These are phyloP conservation scores for Gynandropsis gynandra DNA, from an alignment of 345 rosid genomes.

Conservation along the genomic window DNA sequence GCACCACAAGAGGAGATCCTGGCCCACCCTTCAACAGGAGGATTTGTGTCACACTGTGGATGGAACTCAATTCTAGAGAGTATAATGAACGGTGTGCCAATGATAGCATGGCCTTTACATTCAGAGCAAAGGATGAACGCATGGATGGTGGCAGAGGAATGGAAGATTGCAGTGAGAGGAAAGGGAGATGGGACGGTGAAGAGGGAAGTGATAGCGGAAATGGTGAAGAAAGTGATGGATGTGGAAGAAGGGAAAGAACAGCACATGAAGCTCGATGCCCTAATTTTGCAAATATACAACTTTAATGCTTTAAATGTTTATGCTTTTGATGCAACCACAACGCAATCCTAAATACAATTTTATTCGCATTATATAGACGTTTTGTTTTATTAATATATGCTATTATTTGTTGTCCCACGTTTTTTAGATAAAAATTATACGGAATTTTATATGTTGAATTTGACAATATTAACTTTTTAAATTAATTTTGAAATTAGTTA, in stretches of 20 bases:
- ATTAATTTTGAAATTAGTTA: too few relatives aligned
- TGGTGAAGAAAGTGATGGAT: conserved; percentile 42
- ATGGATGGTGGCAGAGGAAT: conserved; percentile 30
- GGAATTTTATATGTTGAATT: too few relatives aligned
- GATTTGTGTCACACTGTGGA: conserved; percentile 46
- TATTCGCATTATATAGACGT: too few relatives aligned
- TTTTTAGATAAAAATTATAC: too few relatives aligned
- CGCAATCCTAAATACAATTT: too few relatives aligned
- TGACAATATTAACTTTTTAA: too few relatives aligned
- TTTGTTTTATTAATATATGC: too few relatives aligned
- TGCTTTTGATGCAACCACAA: too few relatives aligned
- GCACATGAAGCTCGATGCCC: too few relatives aligned
- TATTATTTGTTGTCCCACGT: too few relatives aligned
- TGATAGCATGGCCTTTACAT: conserved; percentile 55
- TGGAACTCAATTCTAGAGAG: conserved; percentile 53
- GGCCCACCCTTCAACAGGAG: conserved; percentile 36
- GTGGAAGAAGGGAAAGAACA: conserved; percentile 32
- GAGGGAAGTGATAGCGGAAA: conserved; percentile 33
- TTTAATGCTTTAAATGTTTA: too few relatives aligned
- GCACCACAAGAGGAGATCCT: conserved; percentile 43
- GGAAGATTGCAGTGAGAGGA: conserved; percentile 31
- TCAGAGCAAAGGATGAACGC: conserved; percentile 59
- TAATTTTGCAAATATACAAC: too few relatives aligned
- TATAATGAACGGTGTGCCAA: conserved; percentile 42
- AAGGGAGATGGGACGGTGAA: conserved; percentile 21